A percentile compares a stretch with the other conserved stretches of the same genome.
Conservation (phyloP, 257 asterid species). For the Solanum pennellii region DNA sequence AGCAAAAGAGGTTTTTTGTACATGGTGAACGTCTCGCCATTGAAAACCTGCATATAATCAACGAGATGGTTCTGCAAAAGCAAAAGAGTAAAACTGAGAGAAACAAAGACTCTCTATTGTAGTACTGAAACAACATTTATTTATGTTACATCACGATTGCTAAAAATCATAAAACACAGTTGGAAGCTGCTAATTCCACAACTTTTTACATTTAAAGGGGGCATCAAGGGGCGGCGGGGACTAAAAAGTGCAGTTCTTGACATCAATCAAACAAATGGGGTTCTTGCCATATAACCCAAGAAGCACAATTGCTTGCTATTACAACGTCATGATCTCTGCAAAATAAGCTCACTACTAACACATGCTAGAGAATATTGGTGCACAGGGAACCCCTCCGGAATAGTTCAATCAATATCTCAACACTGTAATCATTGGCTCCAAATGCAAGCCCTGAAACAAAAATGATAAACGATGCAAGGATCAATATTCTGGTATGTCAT, state of each 20-base stretch:
- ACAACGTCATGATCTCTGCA: background rate
- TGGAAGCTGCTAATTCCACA: background rate
- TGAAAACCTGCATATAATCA: background rate
- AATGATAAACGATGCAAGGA: background rate
- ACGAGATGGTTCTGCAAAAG: background rate
- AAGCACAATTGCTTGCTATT: background rate
- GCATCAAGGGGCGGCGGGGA: background rate
- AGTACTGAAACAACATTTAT: background rate
- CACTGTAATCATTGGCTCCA: constrained; percentile 52
- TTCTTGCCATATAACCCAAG: background rate
- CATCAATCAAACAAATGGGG: background rate
- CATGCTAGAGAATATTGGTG: background rate
- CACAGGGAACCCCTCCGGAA: background rate
- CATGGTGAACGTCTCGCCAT: background rate
- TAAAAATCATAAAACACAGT: background rate
- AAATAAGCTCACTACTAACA: background rate
- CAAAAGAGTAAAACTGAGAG: background rate
- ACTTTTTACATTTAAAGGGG: background rate
- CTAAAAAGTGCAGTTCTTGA: background rate
- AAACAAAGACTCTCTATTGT: background rate
- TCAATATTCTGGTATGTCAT: background rate
- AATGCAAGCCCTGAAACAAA: constrained; percentile 49
- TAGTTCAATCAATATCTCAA: background rate
- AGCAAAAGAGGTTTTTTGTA: background rate
- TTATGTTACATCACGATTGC: background rate